Evolutionary conservation across 1,139 yeast species (phyloP).

Genomic region (Hemisphaericaspora lyxosophila): DNA sequence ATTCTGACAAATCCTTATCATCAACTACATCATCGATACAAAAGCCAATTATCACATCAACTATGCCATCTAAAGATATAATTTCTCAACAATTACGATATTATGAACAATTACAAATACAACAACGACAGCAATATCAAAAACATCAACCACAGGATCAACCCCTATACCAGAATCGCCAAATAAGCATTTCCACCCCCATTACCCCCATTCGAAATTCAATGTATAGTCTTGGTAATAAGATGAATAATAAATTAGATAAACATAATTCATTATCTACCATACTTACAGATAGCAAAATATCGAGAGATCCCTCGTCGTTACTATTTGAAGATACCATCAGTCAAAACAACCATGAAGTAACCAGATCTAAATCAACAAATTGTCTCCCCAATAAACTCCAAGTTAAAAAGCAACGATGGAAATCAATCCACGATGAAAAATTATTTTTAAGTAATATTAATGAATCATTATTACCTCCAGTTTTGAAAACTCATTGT

Average conservation of each 20-base stretch:
- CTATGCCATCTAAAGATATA: not conserved
- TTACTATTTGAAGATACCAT: conserved; percentile 1
- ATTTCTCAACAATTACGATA: not conserved
- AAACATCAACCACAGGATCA: not conserved
- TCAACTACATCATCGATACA: not conserved
- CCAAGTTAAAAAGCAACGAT: conserved; percentile 18
- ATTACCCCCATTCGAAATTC: conserved; percentile 1
- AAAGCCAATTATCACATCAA: not conserved
- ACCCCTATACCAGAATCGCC: not conserved
- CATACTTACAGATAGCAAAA: not conserved
- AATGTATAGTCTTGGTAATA: not conserved
- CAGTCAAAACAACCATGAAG: not conserved
- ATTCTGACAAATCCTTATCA: conserved; percentile 1
- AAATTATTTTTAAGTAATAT: conserved; percentile 31
- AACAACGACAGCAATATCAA: not conserved
- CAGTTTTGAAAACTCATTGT: conserved; percentile 27
- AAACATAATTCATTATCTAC: conserved; percentile 3
- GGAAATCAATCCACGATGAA: conserved; percentile 36
- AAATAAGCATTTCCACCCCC: not conserved
- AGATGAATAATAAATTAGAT: not conserved
- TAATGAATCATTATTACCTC: conserved; percentile 35
- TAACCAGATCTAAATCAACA: conserved; percentile 27
- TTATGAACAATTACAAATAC: not conserved
- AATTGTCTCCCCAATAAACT: conserved; percentile 17
- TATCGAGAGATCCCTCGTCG: conserved; percentile 5